Percentiles rank a stretch among this genome's conserved stretches.
These are phyloP conservation scores for Monascus purpureus DNA, from an alignment of 495 filamentous ascomycete species.

Conservation along the genomic window DNA sequence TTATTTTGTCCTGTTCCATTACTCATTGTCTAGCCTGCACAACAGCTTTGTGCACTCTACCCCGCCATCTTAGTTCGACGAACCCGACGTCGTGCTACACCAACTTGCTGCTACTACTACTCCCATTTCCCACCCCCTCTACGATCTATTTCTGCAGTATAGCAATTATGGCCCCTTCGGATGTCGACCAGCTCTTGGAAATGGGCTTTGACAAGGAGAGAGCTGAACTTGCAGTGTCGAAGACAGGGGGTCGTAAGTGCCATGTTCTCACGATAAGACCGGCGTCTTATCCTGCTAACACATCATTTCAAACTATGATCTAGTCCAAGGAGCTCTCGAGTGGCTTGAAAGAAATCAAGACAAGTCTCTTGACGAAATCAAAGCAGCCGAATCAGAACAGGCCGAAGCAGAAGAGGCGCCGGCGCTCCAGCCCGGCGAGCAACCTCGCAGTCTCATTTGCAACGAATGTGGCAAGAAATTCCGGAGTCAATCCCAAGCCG, in stretches of 20 bases:
- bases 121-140: no score
- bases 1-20: no score
- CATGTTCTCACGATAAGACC: background rate
- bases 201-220: conserved; percentile 87
- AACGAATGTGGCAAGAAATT: conserved; percentile 91
- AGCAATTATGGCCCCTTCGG: conserved; percentile 32
- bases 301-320: no score
- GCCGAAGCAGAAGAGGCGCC: conserved; percentile 41
- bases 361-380: conserved; percentile 65
- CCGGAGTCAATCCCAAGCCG: conserved; percentile 60
- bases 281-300: no score
- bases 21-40: no score
- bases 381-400: conserved; percentile 22
- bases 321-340: conserved; percentile 80
- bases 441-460: conserved; percentile 58
- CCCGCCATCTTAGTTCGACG: no score
- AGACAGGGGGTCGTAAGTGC: conserved; percentile 56
- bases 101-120: no score
- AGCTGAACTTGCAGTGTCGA: conserved; percentile 68
- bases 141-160: no score
- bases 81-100: no score
- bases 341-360: conserved; percentile 90
- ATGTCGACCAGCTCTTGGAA: conserved; percentile 70
- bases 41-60: no score
- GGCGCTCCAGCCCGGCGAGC: conserved; percentile 46